Evolutionary conservation across 2,329 filamentous ascomycete genomes (phyloP), one percentile per base, ranked within the genome.

Genomic region (Alternaria viburni): DNA sequence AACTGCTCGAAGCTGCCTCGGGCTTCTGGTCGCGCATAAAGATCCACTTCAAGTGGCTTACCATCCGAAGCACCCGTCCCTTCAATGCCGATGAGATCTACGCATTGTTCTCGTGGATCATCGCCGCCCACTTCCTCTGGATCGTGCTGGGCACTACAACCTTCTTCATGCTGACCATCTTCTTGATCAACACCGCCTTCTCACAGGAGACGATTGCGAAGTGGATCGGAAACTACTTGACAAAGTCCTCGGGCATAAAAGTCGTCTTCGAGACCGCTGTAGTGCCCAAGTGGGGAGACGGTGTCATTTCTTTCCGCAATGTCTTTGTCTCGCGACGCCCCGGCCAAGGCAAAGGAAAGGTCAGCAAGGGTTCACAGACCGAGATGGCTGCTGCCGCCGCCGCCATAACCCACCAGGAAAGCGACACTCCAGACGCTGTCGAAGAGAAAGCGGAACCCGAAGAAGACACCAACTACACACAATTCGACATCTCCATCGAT

Each of bases 211-310:
- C 93, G 5, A 84, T 99, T 28, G 96, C 95, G 21, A 88, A 92
- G 73, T 97, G 93, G 92, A 88, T 98, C 52, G 96, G 96, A 15
- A 96, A 97, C 79, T 97, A 98, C 80, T 84, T 99, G 25, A 99
- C 96, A 3, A 90, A 95, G 76, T 97, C 94, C 17, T 96, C 94
- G 9, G 96, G 96, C 6, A 85, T 98, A 51, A 96, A 93, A 43
- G 92, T 99, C 30, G 91, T 99, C 57, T 99, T 99, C 77, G 96
- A 99, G 81, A 97, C 93, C 43, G 96, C 96, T 21, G 97, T 99
- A 73, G 96, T 99, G 19, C 96, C 96, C 11, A 96, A 92, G 77
- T 99, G 96, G 96, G 90, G 89, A 65, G 91, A 96, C 74, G 95
- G 95, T 30, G 95, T 98, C 44, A 99, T 99, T 68, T 94, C 93